These are phyloP conservation scores for Mycosarcoma maydis DNA, from an alignment of 1,284 basidiomycete genomes.

Conservation along the genomic window DNA sequence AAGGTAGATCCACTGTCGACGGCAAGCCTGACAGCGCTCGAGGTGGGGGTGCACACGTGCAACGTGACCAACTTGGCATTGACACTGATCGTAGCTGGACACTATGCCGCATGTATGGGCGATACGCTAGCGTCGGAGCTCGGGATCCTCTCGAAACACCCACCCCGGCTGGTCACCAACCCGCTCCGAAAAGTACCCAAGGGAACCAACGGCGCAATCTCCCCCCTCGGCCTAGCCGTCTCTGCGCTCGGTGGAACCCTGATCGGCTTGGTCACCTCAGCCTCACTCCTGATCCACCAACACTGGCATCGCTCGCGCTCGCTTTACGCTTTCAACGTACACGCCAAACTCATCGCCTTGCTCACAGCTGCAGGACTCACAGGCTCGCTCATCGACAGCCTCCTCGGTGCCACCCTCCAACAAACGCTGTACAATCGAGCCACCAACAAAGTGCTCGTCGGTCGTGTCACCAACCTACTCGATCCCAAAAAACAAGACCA, in stretches of 20 bases:
- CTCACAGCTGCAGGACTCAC: constrained; percentile 32
- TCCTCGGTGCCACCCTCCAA: constrained; percentile 88
- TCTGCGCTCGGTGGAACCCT: constrained; percentile 77
- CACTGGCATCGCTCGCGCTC: not conserved
- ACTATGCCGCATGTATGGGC: constrained; percentile 60
- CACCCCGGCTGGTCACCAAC: constrained; percentile 67
- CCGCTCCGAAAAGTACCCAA: constrained; percentile 85
- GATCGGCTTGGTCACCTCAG: constrained; percentile 68
- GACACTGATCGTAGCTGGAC: constrained; percentile 45
- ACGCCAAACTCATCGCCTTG: constrained; percentile 74
- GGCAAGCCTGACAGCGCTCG: not conserved
- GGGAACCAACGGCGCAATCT: constrained; percentile 91
- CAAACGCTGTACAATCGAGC: constrained; percentile 78
- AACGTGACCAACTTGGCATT: constrained; percentile 9
- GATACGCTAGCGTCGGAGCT: constrained; percentile 60
- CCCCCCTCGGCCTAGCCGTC: constrained; percentile 77
- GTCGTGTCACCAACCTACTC: constrained; percentile 10
- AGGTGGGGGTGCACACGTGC: not conserved
- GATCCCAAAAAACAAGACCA: constrained; percentile 12
- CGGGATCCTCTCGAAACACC: constrained; percentile 49
- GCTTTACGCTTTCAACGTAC: constrained; percentile 39
- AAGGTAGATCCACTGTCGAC: constrained; percentile 14
- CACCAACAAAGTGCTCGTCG: constrained; percentile 74
- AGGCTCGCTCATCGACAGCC: constrained; percentile 72
- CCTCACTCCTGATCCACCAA: constrained; percentile 69